Evolutionary conservation across 345 rosid species (phyloP).

Genomic region (Trapa incisa): DNA sequence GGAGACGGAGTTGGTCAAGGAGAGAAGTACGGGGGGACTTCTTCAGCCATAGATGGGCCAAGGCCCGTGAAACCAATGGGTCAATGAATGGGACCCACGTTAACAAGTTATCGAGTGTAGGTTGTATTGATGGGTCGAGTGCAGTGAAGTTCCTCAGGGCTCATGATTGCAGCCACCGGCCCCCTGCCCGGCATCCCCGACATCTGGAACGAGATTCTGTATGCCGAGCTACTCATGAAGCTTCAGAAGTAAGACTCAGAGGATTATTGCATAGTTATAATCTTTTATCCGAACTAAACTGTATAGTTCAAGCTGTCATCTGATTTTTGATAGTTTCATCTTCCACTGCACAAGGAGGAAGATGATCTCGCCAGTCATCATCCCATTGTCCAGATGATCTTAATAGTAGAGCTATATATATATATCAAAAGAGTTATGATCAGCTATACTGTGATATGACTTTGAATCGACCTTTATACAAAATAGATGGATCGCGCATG

Average conservation of each 20-base stretch:
- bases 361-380: too few species aligned
- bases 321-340: too few species aligned
- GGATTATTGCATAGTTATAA: too few species aligned
- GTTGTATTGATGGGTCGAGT: conserved; percentile 26
- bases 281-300: too few species aligned
- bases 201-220: conserved; percentile 78
- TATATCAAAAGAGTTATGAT: too few species aligned
- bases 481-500: background rate
- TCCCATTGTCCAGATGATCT: too few species aligned
- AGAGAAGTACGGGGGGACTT: background rate
- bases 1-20: background rate
- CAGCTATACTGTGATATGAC: background rate
- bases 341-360: too few species aligned
- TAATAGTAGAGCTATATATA: too few species aligned
- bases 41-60: background rate
- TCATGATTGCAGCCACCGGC: conserved; percentile 99
- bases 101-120: background rate
- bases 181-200: conserved; percentile 98
- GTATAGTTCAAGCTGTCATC: too few species aligned
- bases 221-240: conserved; percentile 52
- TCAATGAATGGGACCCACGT: background rate
- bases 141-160: conserved; percentile 31
- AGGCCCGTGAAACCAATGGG: background rate
- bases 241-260: conserved; percentile 5
- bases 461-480: background rate